Conservation (phyloP, 495 filamentous ascomycete species). For the Talaromyces trachyspermus region DNA sequence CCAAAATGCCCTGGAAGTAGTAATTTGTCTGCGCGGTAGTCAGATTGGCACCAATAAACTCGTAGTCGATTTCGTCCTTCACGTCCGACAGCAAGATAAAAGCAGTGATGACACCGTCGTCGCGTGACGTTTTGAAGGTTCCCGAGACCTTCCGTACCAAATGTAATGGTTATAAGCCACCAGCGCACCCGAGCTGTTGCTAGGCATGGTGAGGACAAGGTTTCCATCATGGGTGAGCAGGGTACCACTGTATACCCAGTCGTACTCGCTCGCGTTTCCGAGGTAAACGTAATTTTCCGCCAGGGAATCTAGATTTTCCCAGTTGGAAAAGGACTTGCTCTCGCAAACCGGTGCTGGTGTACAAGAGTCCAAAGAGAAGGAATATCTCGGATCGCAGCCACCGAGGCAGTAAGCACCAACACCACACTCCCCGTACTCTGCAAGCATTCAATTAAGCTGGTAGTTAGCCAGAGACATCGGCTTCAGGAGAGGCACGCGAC, state of each 20-base stretch:
- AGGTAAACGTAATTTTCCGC: conserved; percentile 70
- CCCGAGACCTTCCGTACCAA: conserved; percentile 92
- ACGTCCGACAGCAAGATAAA: conserved; percentile 93
- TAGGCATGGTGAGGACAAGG: conserved; percentile 81
- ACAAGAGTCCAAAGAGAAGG: conserved; percentile 75
- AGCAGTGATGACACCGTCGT: conserved; percentile 82
- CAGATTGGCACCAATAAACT: conserved; percentile 82
- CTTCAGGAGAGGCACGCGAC: conserved; percentile 28
- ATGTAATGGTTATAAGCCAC: conserved; percentile 82
- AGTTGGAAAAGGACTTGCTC: conserved; percentile 62
- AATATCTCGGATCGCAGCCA: conserved; percentile 83
- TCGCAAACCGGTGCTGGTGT: conserved; percentile 78
- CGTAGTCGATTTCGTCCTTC: conserved; percentile 97
- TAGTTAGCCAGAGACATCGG: not conserved
- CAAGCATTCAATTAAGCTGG: not conserved
- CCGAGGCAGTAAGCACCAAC: conserved; percentile 93
- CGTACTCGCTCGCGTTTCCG: conserved; percentile 65
- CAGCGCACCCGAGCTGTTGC: conserved; percentile 75
- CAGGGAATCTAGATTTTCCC: conserved; percentile 59
- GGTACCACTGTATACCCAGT: conserved; percentile 84
- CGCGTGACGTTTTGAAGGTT: conserved; percentile 76
- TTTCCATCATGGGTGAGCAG: conserved; percentile 52
- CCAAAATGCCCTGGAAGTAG: conserved; percentile 89
- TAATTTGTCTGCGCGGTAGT: conserved; percentile 81
- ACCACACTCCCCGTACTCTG: conserved; percentile 92